Conservation (phyloP, 345 rosid genomes). For the Hibiscus mutabilis region DNA sequence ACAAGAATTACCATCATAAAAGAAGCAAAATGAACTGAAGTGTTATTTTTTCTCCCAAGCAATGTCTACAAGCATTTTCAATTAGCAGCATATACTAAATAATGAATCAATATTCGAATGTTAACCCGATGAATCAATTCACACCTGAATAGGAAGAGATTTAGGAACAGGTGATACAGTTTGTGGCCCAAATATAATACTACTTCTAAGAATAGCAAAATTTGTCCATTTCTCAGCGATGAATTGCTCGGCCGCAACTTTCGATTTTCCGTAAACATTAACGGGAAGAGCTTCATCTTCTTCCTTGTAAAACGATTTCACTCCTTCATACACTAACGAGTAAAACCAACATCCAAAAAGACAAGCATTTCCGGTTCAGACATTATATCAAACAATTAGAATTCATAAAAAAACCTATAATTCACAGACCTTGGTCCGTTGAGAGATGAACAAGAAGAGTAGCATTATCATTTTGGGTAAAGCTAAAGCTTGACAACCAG, state of each 20-base stretch:
- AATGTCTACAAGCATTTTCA: background rate
- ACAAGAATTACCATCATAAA: background rate
- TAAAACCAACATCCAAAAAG: slow-evolving; percentile 7
- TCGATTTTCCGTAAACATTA: slow-evolving; percentile 82
- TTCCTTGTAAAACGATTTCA: slow-evolving; percentile 87
- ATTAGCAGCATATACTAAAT: background rate
- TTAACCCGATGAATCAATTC: no score
- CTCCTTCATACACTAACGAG: slow-evolving; percentile 68
- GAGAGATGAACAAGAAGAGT: slow-evolving; percentile 74
- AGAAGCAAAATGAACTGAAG: no score
- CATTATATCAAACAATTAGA: background rate
- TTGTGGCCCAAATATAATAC: slow-evolving; percentile 82
- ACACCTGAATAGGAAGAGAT: slow-evolving; percentile 83
- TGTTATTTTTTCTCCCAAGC: background rate
- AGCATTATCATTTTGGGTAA: slow-evolving; percentile 19
- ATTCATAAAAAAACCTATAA: background rate
- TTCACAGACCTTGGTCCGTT: slow-evolving; percentile 72
- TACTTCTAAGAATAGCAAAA: slow-evolving; percentile 77
- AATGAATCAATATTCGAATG: no score
- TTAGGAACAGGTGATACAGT: slow-evolving; percentile 81
- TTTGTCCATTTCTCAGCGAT: slow-evolving; percentile 50
- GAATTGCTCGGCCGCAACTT: slow-evolving; percentile 71
- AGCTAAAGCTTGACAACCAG: slow-evolving; percentile 53
- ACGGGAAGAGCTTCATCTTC: slow-evolving; percentile 70
- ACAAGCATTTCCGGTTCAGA: background rate